A percentile compares a stretch with the other conserved stretches of the same genome.
Conservation (phyloP, 148 eudicot genomes). For the Camellia japonica region DNA sequence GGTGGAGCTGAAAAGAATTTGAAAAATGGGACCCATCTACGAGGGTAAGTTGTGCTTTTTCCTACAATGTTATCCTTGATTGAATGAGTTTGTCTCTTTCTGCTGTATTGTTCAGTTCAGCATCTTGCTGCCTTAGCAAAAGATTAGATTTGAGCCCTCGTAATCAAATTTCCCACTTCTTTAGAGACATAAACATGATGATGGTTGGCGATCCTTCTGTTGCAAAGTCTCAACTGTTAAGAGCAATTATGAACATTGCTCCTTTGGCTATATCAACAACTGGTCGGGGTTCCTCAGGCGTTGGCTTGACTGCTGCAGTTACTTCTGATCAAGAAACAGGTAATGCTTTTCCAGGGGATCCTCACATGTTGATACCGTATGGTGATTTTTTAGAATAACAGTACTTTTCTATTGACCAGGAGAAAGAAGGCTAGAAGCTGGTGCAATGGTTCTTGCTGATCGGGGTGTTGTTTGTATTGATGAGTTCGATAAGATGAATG, state of each 20-base stretch:
- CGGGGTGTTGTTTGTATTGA: conserved; percentile 98
- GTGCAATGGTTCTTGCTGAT: conserved; percentile 99
- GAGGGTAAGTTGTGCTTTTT: conserved; percentile 64
- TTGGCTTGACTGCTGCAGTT: conserved; percentile 99
- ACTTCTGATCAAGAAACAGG: conserved; percentile 99
- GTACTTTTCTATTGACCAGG: conserved; percentile 42
- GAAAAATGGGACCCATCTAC: conserved; percentile 93
- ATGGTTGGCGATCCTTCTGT: conserved; percentile 99
- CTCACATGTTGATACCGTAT: not conserved
- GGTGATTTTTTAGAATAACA: not conserved
- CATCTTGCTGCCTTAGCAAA: conserved; percentile 2
- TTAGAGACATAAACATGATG: conserved; percentile 99
- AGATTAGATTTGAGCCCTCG: conserved; percentile 1
- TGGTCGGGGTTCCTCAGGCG: conserved; percentile 99
- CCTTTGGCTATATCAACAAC: conserved; percentile 98
- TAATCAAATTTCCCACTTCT: conserved; percentile 9
- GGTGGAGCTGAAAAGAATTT: conserved; percentile 95
- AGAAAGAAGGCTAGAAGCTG: conserved; percentile 97
- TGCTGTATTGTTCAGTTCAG: not conserved
- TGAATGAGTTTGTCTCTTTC: not conserved
- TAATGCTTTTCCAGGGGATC: conserved; percentile 19
- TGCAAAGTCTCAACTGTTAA: conserved; percentile 92
- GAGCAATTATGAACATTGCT: conserved; percentile 98
- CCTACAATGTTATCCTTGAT: not conserved
- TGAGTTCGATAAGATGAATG: conserved; percentile 99